Percentiles rank a stretch among this genome's conserved stretches.
These are phyloP conservation scores for Eutrema japonicum DNA, from an alignment of 345 rosid genomes.

Conservation along the genomic window DNA sequence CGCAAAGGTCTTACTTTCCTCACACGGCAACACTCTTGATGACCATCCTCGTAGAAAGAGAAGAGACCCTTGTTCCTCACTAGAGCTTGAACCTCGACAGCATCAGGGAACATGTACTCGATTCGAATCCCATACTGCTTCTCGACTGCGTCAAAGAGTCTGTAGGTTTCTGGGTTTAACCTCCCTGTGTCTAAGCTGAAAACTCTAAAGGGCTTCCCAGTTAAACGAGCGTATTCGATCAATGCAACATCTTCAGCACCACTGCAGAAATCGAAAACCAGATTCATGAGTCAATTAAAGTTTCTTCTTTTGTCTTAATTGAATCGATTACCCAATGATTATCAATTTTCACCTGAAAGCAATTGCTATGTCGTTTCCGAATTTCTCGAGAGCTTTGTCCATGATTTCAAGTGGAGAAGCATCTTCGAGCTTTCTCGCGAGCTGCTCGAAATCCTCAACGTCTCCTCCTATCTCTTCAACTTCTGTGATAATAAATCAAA, in stretches of 20 bases:
- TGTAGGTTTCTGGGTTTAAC: slow-evolving; percentile 83
- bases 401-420: slow-evolving; percentile 91
- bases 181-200: slow-evolving; percentile 95
- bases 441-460: slow-evolving; percentile 60
- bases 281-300: background rate
- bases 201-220: slow-evolving; percentile 84
- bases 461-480: slow-evolving; percentile 57
- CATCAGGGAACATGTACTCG: slow-evolving; percentile 95
- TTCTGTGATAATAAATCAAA: slow-evolving; percentile 49
- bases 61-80: slow-evolving; percentile 92
- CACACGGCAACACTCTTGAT: slow-evolving; percentile 97
- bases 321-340: background rate
- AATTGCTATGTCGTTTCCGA: slow-evolving; percentile 84
- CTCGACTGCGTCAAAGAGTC: slow-evolving; percentile 72
- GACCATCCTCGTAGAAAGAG: slow-evolving; percentile 95
- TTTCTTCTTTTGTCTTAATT: background rate
- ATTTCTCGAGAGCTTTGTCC: slow-evolving; percentile 87
- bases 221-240: slow-evolving; percentile 88
- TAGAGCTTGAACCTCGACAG: slow-evolving; percentile 89
- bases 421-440: slow-evolving; percentile 60
- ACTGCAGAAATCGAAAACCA: slow-evolving; percentile 48
- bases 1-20: slow-evolving; percentile 94
- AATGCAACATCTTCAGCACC: slow-evolving; percentile 98
- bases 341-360: slow-evolving; percentile 75
- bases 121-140: slow-evolving; percentile 77